Evolutionary conservation across 306 rosid genomes (phyloP).

Genomic region (Cicer yamashitae): DNA sequence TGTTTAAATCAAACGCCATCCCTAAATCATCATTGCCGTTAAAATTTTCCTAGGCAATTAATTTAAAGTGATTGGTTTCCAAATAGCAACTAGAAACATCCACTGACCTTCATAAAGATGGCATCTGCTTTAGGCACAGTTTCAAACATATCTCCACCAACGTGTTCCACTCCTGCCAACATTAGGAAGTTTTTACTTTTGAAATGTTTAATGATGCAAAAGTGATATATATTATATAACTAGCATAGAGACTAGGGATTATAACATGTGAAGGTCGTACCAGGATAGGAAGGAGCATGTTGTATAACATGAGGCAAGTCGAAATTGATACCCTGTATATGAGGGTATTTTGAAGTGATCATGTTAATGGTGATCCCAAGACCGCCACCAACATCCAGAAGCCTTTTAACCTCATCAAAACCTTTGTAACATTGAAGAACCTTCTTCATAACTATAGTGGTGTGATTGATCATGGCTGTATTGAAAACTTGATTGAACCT

Average conservation of each 20-base stretch:
- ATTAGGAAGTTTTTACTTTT: background rate
- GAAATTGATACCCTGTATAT: conserved; percentile 49
- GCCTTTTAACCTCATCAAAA: conserved; percentile 46
- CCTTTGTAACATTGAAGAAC: conserved; percentile 56
- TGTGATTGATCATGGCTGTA: conserved; percentile 54
- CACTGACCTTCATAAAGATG: conserved; percentile 63
- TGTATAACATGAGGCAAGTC: conserved; percentile 60
- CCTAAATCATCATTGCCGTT: background rate
- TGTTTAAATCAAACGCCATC: background rate
- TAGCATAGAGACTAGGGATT: background rate
- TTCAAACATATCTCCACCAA: conserved; percentile 66
- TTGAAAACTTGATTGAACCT: conserved; percentile 58
- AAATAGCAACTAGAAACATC: background rate
- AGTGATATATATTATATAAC: background rate
- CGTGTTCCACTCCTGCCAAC: conserved; percentile 62
- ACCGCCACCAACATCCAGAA: conserved; percentile 76
- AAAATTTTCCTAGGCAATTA: background rate
- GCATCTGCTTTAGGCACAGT: conserved; percentile 68
- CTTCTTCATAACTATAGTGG: conserved; percentile 49
- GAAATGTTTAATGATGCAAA: background rate
- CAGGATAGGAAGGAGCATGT: conserved; percentile 59
- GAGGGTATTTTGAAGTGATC: conserved; percentile 62
- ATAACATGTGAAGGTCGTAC: conserved; percentile 37
- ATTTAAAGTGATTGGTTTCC: background rate
- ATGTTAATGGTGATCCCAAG: conserved; percentile 53